Evolutionary conservation across 164 flowering plant species (phyloP), one percentile per base, ranked within the genome.

Genomic region (Echeveria elegans): DNA sequence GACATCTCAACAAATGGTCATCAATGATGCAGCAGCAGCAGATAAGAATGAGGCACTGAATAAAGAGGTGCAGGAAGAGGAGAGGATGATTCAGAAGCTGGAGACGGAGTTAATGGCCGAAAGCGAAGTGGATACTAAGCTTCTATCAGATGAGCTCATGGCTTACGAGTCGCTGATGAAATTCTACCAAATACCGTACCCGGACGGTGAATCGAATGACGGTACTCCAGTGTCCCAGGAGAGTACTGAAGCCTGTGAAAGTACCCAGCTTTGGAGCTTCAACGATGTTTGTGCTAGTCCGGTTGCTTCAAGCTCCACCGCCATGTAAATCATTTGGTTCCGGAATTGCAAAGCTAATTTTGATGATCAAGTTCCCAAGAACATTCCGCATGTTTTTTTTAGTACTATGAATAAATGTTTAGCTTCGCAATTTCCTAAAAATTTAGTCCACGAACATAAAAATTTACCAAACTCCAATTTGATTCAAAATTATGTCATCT

Each of bases 141-240:
- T 77, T 72, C 78, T 89, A 40, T 82, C 91, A 2, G 86, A 89
- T 68, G 98, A 89, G 75, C 78, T 92, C 6, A 82, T 82, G 85
- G 94, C 87, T 6, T 90, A 77, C 37, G 98, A 92, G 71, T 68
- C 81, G 1, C 80, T 58, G 68, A 88, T 92, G 89, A 87, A 81
- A 71, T 88, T 92, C 61, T 86, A 83, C 64, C 85, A 88, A 69
- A 78, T 86, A 41, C 93, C 95, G 9, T 87, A 86, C 69, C 75
- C 82, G 29, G 95, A 82, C 21, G 93, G 93, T 4, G 79, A 82
- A 63, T 23, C 58, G 11, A 23, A 2, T 21, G 12, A 21, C 28
- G 23, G 26, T 23, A 23, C 28, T 5, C 21, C 58, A 21, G 28
- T 16, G 18, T 1, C 11, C 28, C 58, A n/a, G 28, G 58, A 52